Base-by-base conservation (phyloP, 2,329 filamentous ascomycete genomes). In the Stagonosporopsis rhizophila region DNA sequence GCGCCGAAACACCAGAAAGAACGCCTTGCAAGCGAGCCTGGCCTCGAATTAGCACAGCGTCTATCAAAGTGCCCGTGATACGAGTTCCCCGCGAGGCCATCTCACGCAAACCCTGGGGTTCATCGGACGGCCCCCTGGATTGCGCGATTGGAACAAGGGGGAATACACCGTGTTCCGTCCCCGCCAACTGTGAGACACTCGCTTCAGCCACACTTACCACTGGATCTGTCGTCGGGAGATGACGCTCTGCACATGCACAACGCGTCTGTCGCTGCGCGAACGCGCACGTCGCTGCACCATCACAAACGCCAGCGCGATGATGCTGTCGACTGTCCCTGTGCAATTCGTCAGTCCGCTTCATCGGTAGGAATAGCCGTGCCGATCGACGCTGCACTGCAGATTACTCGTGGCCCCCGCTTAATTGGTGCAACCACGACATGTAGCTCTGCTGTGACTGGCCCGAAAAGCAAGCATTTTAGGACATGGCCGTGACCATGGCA, bases 1-100 rank as follows among this genome's bases (percentile, higher is more conserved):
- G 64, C 81, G 83, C 44, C 75, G 73, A 66, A 97, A 80, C 25
- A 95, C 87, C 47, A 81, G 78, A 41, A 80, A 74, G 67, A 96
- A 96, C 5, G 92, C 91, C 25, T 81, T 80, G 47, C 87, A 86
- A 0, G 87, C 88, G 56, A 94, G 79, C 80, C 88, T 90, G 59
- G 64, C 60, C 57, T 59, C 48, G 58, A 56, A 60, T 65, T 59
- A 68, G 65, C 62, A 37, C 34, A 53, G 42, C 51, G 11, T 23
- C 46, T 46, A 51, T 59, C 51, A 61, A 52, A 44, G 42, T 51
- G 28, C 35, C 53, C 46, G 42, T 41, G 27, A 42, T 37, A 56
- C 47, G 37, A 51, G 14, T 52, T 56, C 58, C 52, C 64, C 60
- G 60, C 56, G 51, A 56, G 56, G 67, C 63, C 59, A 59, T 60